Evolutionary conservation across 495 filamentous ascomycete genomes (phyloP).

Genomic region (Aspergillus bridgeri): DNA sequence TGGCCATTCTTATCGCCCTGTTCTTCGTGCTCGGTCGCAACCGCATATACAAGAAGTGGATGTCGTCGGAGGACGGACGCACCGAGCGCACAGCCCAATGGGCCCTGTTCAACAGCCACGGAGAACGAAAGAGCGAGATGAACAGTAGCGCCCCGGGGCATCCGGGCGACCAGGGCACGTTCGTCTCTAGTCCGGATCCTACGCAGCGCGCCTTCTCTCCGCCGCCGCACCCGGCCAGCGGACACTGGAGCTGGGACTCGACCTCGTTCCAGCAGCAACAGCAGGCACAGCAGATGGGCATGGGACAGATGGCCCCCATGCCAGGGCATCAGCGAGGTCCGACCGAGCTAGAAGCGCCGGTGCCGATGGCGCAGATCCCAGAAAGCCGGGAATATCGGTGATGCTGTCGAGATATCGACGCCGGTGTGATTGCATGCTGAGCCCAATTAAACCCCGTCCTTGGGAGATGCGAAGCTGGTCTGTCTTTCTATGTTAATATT

Average conservation of each 20-base stretch:
- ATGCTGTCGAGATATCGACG: not conserved
- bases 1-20: constrained; percentile 30
- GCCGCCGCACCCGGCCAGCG: constrained; percentile 3
- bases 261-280: constrained; percentile 5
- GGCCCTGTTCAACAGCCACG: constrained; percentile 24
- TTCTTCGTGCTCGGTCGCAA: constrained; percentile 43
- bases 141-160: not conserved
- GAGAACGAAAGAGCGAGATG: constrained; percentile 13
- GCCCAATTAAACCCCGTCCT: not conserved
- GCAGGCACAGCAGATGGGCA: constrained; percentile 3
- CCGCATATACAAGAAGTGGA: constrained; percentile 35
- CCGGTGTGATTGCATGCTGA: not conserved
- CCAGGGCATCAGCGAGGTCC: constrained; percentile 6
- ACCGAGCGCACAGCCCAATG: constrained; percentile 31
- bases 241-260: constrained; percentile 29
- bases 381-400: not conserved
- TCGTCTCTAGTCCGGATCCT: constrained; percentile 16
- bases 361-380: not conserved
- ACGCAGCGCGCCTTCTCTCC: constrained; percentile 15
- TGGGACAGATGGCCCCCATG: not conserved
- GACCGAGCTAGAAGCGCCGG: constrained; percentile 27
- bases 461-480: not conserved
- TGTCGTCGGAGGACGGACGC: constrained; percentile 31
- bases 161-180: constrained; percentile 8
- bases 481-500: not conserved